Conservation (phyloP, 331 rosid species). For the Stylosanthes scabra region DNA sequence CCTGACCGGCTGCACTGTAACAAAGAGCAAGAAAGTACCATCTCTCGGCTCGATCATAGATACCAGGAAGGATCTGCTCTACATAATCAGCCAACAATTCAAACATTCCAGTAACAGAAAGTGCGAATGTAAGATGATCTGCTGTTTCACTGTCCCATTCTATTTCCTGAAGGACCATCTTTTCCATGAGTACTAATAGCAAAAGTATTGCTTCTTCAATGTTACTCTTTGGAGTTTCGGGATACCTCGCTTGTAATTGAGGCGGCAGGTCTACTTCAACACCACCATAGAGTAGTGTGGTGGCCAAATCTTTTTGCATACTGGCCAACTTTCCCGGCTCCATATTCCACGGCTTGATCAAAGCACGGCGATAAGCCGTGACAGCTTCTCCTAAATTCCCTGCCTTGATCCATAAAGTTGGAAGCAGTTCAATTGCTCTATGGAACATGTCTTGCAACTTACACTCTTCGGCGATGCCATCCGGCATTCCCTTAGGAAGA, state of each 20-base stretch:
- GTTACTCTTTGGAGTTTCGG: conserved; percentile 57
- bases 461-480: conserved; percentile 68
- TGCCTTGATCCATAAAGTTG: conserved; percentile 72
- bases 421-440: conserved; percentile 84
- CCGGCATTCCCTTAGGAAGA: conserved; percentile 79
- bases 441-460: conserved; percentile 90
- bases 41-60: conserved; percentile 68
- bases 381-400: conserved; percentile 82
- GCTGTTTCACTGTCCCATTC: conserved; percentile 81
- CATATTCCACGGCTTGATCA: conserved; percentile 89
- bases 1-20: conserved; percentile 74
- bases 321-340: conserved; percentile 64
- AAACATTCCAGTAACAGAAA: conserved; percentile 71
- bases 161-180: conserved; percentile 62
- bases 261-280: conserved; percentile 73
- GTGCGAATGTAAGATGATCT: conserved; percentile 81
- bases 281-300: conserved; percentile 79
- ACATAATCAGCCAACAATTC: conserved; percentile 72
- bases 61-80: conserved; percentile 85
- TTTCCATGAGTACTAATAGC: conserved; percentile 69
- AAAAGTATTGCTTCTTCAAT: conserved; percentile 83
- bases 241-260: conserved; percentile 61
- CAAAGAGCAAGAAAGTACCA: conserved; percentile 97
- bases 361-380: conserved; percentile 71
- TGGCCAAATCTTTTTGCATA: conserved; percentile 76